Evolutionary conservation across 2,329 filamentous ascomycete species (phyloP).

Genomic region (Venturia oleaginea): DNA sequence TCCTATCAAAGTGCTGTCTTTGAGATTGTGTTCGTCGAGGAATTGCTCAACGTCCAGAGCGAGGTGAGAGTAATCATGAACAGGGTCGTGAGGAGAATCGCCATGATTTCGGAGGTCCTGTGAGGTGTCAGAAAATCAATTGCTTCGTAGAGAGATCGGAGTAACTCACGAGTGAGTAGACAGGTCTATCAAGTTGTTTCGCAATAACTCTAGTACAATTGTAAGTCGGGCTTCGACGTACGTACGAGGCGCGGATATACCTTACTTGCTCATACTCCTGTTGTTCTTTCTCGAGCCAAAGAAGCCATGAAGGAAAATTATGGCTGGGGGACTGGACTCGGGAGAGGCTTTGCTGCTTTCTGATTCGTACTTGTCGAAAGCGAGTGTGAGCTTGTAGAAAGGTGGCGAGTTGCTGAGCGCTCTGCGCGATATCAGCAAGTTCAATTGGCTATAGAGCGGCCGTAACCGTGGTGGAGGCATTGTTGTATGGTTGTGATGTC

Average conservation of each 20-base stretch:
- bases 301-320: slow-evolving; percentile 83
- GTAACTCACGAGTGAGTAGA: slow-evolving; percentile 66
- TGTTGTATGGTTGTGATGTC: not conserved
- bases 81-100: slow-evolving; percentile 66
- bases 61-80: slow-evolving; percentile 75
- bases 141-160: not conserved
- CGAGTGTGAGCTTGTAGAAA: slow-evolving; percentile 31
- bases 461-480: slow-evolving; percentile 11
- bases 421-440: not conserved
- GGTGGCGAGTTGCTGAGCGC: not conserved
- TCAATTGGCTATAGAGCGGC: slow-evolving; percentile 1
- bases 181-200: slow-evolving; percentile 66
- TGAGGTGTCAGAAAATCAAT: not conserved
- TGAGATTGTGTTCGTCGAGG: slow-evolving; percentile 60
- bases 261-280: slow-evolving; percentile 86
- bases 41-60: slow-evolving; percentile 76
- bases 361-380: slow-evolving; percentile 56
- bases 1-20: slow-evolving; percentile 68
- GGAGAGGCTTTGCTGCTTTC: slow-evolving; percentile 31
- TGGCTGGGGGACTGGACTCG: slow-evolving; percentile 32
- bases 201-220: slow-evolving; percentile 56
- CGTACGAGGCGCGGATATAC: slow-evolving; percentile 17
- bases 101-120: slow-evolving; percentile 91
- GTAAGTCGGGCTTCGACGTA: not conserved
- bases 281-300: slow-evolving; percentile 97